phyloP scores from a whole-genome alignment of 768 basidiomycete species.

The Lentinula sp. region DNA sequence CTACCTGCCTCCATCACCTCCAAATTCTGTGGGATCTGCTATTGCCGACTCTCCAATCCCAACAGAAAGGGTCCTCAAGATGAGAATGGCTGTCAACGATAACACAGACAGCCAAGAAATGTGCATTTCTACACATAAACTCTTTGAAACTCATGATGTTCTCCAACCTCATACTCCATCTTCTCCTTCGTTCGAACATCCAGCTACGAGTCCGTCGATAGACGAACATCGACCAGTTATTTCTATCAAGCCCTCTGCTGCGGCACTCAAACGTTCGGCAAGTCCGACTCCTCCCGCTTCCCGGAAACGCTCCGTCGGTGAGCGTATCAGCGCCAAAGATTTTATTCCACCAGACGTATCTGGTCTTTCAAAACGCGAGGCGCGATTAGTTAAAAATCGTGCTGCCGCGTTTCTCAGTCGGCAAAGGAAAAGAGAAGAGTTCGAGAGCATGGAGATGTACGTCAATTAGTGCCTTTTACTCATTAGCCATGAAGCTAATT shows the following conservation, averaged over 20 bases:
- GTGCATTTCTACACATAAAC: slow-evolving; percentile 66
- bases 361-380: slow-evolving; percentile 86
- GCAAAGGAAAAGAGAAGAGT: slow-evolving; percentile 89
- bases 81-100: slow-evolving; percentile 38
- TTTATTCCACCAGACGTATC: slow-evolving; percentile 86
- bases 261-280: slow-evolving; percentile 38
- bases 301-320: slow-evolving; percentile 41
- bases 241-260: slow-evolving; percentile 25
- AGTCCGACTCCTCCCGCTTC: slow-evolving; percentile 29
- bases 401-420: slow-evolving; percentile 89
- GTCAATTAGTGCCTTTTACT: slow-evolving; percentile 26
- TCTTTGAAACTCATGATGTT: slow-evolving; percentile 51
- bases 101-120: slow-evolving; percentile 39
- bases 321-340: slow-evolving; percentile 64
- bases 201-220: slow-evolving; percentile 21
- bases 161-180: slow-evolving; percentile 24
- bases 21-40: slow-evolving; percentile 37
- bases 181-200: slow-evolving; percentile 17
- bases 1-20: slow-evolving; percentile 42
- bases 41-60: slow-evolving; percentile 40
- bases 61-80: slow-evolving; percentile 42
- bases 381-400: slow-evolving; percentile 86
- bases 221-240: slow-evolving; percentile 25
- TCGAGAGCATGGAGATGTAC: slow-evolving; percentile 86
- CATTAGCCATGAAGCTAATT: slow-evolving; percentile 5